A percentile compares a stretch with the other conserved stretches of the same genome.
These are phyloP conservation scores for Cystofilobasidium capitatum DNA, from an alignment of 768 basidiomycete genomes.

Conservation along the genomic window DNA sequence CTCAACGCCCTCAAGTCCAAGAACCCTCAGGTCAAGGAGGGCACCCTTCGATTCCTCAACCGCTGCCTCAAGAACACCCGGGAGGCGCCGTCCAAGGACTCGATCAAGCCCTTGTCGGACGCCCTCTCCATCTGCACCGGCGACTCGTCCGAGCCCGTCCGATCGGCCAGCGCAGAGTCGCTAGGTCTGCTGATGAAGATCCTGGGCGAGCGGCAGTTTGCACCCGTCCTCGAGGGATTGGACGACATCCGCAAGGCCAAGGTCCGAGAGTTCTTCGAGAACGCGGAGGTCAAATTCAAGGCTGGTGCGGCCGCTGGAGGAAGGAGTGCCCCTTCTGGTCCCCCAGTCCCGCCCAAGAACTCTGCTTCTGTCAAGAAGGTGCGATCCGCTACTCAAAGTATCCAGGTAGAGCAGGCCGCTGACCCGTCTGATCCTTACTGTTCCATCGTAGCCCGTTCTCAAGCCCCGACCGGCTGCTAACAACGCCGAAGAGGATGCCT, in stretches of 20 bases:
- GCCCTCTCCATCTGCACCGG: slow-evolving; percentile 64
- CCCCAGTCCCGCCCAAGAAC: slow-evolving; percentile 38
- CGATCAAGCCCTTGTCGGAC: slow-evolving; percentile 75
- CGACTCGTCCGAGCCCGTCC: slow-evolving; percentile 78
- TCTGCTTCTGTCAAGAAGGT: slow-evolving; percentile 27
- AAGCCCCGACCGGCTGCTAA: background rate
- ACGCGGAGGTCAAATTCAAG: slow-evolving; percentile 84
- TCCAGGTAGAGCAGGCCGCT: background rate
- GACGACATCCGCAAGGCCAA: slow-evolving; percentile 81
- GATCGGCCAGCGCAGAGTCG: slow-evolving; percentile 78
- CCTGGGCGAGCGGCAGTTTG: slow-evolving; percentile 84
- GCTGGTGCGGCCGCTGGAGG: slow-evolving; percentile 45
- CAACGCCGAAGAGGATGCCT: slow-evolving; percentile 1
- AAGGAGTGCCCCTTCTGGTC: slow-evolving; percentile 35
- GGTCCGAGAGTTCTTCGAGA: slow-evolving; percentile 87
- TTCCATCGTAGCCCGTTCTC: slow-evolving; percentile 7
- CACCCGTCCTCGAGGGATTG: slow-evolving; percentile 71
- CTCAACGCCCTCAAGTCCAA: slow-evolving; percentile 68
- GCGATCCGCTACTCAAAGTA: background rate
- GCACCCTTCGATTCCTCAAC: slow-evolving; percentile 73
- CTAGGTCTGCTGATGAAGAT: slow-evolving; percentile 92
- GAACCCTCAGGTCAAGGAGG: slow-evolving; percentile 94
- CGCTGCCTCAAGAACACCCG: slow-evolving; percentile 66
- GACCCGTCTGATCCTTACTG: background rate
- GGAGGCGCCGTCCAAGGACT: slow-evolving; percentile 57